Conservation (phyloP, 2,329 filamentous ascomycete genomes). For the Xylariaceae sp. region DNA sequence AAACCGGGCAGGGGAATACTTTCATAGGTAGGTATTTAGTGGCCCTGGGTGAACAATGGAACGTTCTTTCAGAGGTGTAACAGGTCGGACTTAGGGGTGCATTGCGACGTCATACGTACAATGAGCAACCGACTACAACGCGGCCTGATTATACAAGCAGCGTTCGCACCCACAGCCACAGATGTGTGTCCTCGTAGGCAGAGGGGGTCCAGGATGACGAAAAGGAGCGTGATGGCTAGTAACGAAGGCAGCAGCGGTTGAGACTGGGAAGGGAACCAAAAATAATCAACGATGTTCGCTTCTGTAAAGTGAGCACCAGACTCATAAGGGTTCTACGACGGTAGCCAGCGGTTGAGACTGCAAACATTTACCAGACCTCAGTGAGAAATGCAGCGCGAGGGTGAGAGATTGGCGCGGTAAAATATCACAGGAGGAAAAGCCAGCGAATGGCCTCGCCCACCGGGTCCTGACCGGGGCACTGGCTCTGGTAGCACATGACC, state of each 20-base stretch:
- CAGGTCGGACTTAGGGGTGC: slow-evolving; percentile 9
- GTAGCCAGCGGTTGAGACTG: slow-evolving; percentile 3
- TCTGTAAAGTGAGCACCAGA: not conserved
- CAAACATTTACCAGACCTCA: not conserved
- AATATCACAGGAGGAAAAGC: not conserved
- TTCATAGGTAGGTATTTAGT: not conserved
- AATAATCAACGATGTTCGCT: not conserved
- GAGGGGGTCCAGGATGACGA: not conserved
- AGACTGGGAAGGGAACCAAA: not conserved
- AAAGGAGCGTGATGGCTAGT: not conserved
- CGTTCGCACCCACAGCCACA: not conserved
- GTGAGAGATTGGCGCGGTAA: slow-evolving; percentile 2
- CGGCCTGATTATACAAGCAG: slow-evolving; percentile 2
- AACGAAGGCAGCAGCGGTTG: not conserved
- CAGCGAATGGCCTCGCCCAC: slow-evolving; percentile 11
- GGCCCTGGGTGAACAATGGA: not conserved
- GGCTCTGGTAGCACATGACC: slow-evolving; percentile 9
- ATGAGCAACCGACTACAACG: slow-evolving; percentile 6
- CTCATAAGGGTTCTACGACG: not conserved
- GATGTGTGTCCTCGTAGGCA: not conserved
- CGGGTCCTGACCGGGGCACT: not conserved
- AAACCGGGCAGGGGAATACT: not conserved
- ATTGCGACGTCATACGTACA: slow-evolving; percentile 30
- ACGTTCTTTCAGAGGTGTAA: slow-evolving; percentile 9
- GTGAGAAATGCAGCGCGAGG: not conserved